Conservation (phyloP, 441 rosid genomes). For the Viola pubescens region DNA sequence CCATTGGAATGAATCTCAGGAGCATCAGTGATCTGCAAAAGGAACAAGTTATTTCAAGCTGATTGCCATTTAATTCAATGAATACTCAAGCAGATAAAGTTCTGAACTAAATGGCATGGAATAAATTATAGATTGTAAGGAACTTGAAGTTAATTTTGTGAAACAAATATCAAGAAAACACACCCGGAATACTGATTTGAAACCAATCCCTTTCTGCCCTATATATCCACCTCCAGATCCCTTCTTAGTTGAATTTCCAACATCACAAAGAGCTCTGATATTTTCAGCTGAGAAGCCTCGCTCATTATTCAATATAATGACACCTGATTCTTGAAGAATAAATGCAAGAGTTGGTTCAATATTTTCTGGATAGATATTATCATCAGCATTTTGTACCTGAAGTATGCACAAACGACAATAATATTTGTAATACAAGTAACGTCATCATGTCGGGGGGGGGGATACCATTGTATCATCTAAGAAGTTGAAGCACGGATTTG, state of each 20-base stretch:
- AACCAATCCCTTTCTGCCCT: slow-evolving; percentile 99
- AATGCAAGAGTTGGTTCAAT: slow-evolving; percentile 84
- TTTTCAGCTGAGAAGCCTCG: slow-evolving; percentile 78
- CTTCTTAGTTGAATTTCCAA: slow-evolving; percentile 94
- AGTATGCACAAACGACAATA: slow-evolving; percentile 15
- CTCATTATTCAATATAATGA: slow-evolving; percentile 84
- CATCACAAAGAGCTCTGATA: slow-evolving; percentile 93
- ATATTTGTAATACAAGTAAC: background rate
- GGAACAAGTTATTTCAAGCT: slow-evolving; percentile 16
- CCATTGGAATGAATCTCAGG: slow-evolving; percentile 99
- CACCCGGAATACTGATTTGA: slow-evolving; percentile 99
- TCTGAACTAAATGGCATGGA: too few species aligned
- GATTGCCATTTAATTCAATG: too few species aligned
- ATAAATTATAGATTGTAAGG: too few species aligned
- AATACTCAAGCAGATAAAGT: too few species aligned
- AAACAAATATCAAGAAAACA: slow-evolving; percentile 7
- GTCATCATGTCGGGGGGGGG: background rate
- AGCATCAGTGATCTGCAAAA: slow-evolving; percentile 77
- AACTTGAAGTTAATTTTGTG: background rate
- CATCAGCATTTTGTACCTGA: slow-evolving; percentile 99
- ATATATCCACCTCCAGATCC: slow-evolving; percentile 82
- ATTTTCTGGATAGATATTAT: slow-evolving; percentile 62
- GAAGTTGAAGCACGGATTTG: background rate
- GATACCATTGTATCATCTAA: background rate
- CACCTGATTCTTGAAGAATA: slow-evolving; percentile 73